These are phyloP conservation scores for Xerocomus minutiporus DNA, from an alignment of 1,284 basidiomycete species.

Conservation along the genomic window DNA sequence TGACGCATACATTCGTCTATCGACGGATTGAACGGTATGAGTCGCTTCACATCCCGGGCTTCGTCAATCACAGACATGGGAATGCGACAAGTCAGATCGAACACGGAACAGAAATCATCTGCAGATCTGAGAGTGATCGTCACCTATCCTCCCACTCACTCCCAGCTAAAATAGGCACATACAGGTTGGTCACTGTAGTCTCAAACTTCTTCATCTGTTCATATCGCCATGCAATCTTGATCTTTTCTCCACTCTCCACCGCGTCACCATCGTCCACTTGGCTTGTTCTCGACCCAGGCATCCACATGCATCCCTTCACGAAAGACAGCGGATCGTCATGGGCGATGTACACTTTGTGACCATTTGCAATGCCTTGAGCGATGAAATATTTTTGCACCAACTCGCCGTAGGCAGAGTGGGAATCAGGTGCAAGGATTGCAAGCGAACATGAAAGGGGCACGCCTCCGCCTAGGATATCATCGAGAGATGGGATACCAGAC, in stretches of 20 bases:
- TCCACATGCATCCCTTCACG: slow-evolving; percentile 78
- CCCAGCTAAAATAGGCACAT: slow-evolving; percentile 35
- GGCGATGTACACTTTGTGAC: slow-evolving; percentile 69
- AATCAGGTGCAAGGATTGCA: slow-evolving; percentile 75
- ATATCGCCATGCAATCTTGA: slow-evolving; percentile 96
- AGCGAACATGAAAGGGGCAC: slow-evolving; percentile 80
- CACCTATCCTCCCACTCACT: slow-evolving; percentile 1
- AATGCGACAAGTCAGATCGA: slow-evolving; percentile 66
- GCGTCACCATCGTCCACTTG: slow-evolving; percentile 2
- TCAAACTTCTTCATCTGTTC: slow-evolving; percentile 88
- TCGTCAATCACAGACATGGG: slow-evolving; percentile 46
- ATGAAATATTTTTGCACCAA: slow-evolving; percentile 86
- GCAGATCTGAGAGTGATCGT: slow-evolving; percentile 38
- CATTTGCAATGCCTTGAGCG: slow-evolving; percentile 76
- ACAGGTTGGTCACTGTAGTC: slow-evolving; percentile 67
- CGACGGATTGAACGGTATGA: slow-evolving; percentile 34
- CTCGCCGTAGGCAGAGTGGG: slow-evolving; percentile 81
- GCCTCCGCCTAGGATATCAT: slow-evolving; percentile 92
- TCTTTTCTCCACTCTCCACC: slow-evolving; percentile 42
- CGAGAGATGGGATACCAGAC: slow-evolving; percentile 90
- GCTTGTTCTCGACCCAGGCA: slow-evolving; percentile 35
- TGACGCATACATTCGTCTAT: slow-evolving; percentile 11
- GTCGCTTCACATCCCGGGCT: slow-evolving; percentile 36
- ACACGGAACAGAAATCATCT: slow-evolving; percentile 63
- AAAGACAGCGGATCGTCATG: slow-evolving; percentile 54